Evolutionary conservation across 306 rosid genomes (phyloP), one percentile per base, ranked within the genome.

Genomic region (Castanospermum australe): DNA sequence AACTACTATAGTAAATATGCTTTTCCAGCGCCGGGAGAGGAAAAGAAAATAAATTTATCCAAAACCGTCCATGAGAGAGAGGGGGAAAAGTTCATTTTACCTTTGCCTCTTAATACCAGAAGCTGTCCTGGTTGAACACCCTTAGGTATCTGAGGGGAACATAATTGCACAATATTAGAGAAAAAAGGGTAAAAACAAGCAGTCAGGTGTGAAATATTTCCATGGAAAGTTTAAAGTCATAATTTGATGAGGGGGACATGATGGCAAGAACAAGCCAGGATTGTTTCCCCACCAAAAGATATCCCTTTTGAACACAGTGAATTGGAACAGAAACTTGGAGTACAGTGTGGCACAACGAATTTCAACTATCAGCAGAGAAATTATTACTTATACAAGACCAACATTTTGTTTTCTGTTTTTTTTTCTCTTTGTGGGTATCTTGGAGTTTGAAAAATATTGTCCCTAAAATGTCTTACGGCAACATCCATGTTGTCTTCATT

Each of bases 121-220:
- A 86, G 94, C 77, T 93, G 97, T 75, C 99, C 98, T 41, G 90
- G 96, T 77, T 95, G 99, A 87, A 89, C 96, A 54, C 97, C 94
- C 83, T 89, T 91, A 12, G 99, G 98, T 87, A 95, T 89, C 99
- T 95, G 88, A 73, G 71, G 68, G 71, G 71, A 81, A 63, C 87
- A 84, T 41, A 57, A 72, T 80, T 22, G 51, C 79, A 83, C 65
- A 65, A 80, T 75, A 22, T 72, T 65, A 88, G 71, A 79, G 44
- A 72, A 79, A 52, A 80, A 59, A 73, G 63, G 51, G 13, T 25
- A 38, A 82, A 73, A 65, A 62, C 47, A 41, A 72, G 71, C 18
- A 60, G 32, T 25, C 3, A 20, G 20, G 47, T 50, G 48, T 55
- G 42, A 68, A 33, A 42, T 9, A 72, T 45, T 41, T 15, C 24